Conservation (phyloP, 2,329 filamentous ascomycete genomes). For the Apiospora rasikravindrae region DNA sequence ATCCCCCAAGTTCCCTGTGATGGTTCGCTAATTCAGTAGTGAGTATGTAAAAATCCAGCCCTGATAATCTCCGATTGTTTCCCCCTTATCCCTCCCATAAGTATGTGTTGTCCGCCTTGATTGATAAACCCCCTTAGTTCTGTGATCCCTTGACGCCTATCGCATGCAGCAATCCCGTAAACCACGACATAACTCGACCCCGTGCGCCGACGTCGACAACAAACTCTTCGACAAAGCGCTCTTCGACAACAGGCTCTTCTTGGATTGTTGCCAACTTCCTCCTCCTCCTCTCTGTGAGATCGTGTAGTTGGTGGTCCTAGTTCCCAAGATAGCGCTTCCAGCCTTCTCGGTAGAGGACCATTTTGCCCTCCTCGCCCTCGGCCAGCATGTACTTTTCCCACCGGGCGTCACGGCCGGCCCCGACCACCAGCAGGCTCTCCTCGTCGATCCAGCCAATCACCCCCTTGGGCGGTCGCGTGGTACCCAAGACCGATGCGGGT, state of each 20-base stretch:
- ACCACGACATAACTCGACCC: not conserved
- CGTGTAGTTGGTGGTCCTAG: slow-evolving; percentile 23
- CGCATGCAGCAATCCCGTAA: slow-evolving; percentile 17
- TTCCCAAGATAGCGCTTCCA: slow-evolving; percentile 77
- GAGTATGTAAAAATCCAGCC: slow-evolving; percentile 5
- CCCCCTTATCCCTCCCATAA: not conserved
- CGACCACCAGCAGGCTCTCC: slow-evolving; percentile 74
- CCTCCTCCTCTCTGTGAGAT: too few species aligned
- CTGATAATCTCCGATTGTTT: slow-evolving; percentile 4
- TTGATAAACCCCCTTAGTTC: not conserved
- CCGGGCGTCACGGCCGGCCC: slow-evolving; percentile 77
- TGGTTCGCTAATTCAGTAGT: slow-evolving; percentile 16
- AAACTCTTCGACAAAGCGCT: not conserved
- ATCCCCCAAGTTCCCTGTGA: not conserved
- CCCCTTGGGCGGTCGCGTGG: slow-evolving; percentile 74
- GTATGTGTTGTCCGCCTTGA: not conserved
- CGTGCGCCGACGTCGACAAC: not conserved
- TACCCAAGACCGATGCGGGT: slow-evolving; percentile 52
- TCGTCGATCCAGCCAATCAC: slow-evolving; percentile 85
- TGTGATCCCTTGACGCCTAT: slow-evolving; percentile 14
- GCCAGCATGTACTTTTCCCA: slow-evolving; percentile 87
- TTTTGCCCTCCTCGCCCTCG: slow-evolving; percentile 70
- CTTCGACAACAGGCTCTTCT: not conserved
- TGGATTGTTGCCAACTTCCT: not conserved
- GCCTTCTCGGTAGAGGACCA: slow-evolving; percentile 71